Evolutionary conservation across 768 basidiomycete species (phyloP).

Genomic region (Sporobolomyces phaffii): DNA sequence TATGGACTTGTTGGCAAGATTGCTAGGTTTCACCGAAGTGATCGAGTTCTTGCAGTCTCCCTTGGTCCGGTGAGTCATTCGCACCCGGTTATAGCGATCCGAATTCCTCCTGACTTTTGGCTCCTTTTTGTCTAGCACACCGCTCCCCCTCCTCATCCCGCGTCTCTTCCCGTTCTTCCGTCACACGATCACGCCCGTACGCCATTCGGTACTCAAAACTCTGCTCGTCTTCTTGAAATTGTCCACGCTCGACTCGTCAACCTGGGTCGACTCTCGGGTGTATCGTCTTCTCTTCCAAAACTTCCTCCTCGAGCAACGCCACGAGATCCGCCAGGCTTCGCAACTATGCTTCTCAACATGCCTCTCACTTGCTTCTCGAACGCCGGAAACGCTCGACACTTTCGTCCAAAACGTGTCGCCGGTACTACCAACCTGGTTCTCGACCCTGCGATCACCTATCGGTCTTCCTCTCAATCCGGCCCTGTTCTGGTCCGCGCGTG

Average conservation of each 20-base stretch:
- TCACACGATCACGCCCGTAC: conserved; percentile 88
- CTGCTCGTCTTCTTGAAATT: conserved; percentile 79
- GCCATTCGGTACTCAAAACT: conserved; percentile 84
- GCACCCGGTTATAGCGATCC: not conserved
- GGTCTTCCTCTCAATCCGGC: conserved; percentile 67
- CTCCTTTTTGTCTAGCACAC: conserved; percentile 53
- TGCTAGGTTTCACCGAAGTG: conserved; percentile 26
- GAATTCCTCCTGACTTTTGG: not conserved
- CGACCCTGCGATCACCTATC: conserved; percentile 79
- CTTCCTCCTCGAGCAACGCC: conserved; percentile 80
- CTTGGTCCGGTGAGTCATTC: conserved; percentile 53
- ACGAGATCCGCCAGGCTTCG: conserved; percentile 71
- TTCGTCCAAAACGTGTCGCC: not conserved
- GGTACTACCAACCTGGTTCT: conserved; percentile 60
- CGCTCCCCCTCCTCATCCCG: conserved; percentile 73
- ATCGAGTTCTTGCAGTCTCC: conserved; percentile 33
- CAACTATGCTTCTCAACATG: conserved; percentile 64
- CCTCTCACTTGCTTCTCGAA: conserved; percentile 40
- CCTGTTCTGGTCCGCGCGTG: conserved; percentile 59
- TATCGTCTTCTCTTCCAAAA: conserved; percentile 87
- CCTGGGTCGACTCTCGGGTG: conserved; percentile 74
- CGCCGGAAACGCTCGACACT: not conserved
- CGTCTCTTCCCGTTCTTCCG: conserved; percentile 94
- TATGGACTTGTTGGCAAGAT: conserved; percentile 73
- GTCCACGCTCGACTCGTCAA: conserved; percentile 55